phyloP scores from a whole-genome alignment of 345 rosid species.

The Dovyalis caffra region DNA sequence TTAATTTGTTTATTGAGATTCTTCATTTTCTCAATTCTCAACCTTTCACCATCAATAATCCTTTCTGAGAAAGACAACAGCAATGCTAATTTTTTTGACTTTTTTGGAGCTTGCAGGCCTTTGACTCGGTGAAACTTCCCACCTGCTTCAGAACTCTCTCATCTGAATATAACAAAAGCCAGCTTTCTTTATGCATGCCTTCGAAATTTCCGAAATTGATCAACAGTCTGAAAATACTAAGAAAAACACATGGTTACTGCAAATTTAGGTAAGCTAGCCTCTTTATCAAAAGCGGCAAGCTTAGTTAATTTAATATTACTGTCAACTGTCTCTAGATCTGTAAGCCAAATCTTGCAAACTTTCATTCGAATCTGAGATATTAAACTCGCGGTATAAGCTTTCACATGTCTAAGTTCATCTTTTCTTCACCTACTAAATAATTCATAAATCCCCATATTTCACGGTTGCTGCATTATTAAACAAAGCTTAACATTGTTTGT shows the following conservation, averaged over 20 bases:
- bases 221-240: neutral
- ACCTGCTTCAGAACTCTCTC: neutral
- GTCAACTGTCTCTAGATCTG: neutral
- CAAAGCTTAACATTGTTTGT: neutral
- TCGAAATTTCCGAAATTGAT: neutral
- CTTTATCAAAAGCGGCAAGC: neutral
- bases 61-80: constrained; percentile 11
- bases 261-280: neutral
- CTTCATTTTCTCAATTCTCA: neutral
- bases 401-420: neutral
- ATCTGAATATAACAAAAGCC: neutral
- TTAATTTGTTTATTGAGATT: neutral
- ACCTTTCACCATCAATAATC: neutral
- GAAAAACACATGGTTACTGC: neutral
- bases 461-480: neutral
- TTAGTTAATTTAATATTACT: neutral
- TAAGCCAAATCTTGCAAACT: neutral
- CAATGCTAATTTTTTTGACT: constrained; percentile 25
- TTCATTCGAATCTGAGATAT: neutral
- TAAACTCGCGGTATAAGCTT: neutral
- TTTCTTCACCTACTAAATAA: neutral
- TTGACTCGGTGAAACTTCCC: constrained; percentile 1
- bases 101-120: constrained; percentile 34
- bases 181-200: neutral
- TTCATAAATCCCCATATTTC: neutral